Conservation (phyloP, 768 basidiomycete species). For the Stropharia rugosoannulata region DNA sequence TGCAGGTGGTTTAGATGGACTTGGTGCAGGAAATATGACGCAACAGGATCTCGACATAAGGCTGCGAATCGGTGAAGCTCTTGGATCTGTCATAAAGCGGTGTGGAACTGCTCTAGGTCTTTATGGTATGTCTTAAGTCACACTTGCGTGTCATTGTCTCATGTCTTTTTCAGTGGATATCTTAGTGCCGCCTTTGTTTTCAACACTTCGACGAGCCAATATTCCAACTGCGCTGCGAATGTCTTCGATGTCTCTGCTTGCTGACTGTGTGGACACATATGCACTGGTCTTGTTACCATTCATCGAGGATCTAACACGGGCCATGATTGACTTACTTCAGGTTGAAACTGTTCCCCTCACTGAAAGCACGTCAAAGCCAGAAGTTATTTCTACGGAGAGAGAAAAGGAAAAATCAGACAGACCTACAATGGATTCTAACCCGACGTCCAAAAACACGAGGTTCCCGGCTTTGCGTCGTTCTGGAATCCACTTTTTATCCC, state of each 20-base stretch:
- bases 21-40: constrained; percentile 43
- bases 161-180: constrained; percentile 49
- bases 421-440: constrained; percentile 52
- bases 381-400: neutral
- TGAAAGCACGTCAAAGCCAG: constrained; percentile 3
- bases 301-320: constrained; percentile 55
- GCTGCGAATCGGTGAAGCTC: constrained; percentile 81
- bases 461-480: constrained; percentile 83
- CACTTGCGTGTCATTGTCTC: neutral
- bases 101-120: constrained; percentile 67
- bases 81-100: constrained; percentile 72
- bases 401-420: neutral
- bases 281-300: constrained; percentile 64
- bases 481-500: constrained; percentile 77
- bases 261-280: constrained; percentile 68
- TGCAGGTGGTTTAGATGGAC: constrained; percentile 47
- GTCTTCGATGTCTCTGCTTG: constrained; percentile 61
- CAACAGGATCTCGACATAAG: constrained; percentile 71
- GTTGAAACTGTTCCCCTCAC: constrained; percentile 46
- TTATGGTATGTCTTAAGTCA: constrained; percentile 51
- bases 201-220: constrained; percentile 53
- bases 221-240: constrained; percentile 75
- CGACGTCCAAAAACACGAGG: constrained; percentile 58
- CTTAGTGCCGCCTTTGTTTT: constrained; percentile 72
- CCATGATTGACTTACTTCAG: constrained; percentile 78